phyloP scores from a whole-genome alignment of 75 land plant genomes.

The Sequoiadendron giganteum region DNA sequence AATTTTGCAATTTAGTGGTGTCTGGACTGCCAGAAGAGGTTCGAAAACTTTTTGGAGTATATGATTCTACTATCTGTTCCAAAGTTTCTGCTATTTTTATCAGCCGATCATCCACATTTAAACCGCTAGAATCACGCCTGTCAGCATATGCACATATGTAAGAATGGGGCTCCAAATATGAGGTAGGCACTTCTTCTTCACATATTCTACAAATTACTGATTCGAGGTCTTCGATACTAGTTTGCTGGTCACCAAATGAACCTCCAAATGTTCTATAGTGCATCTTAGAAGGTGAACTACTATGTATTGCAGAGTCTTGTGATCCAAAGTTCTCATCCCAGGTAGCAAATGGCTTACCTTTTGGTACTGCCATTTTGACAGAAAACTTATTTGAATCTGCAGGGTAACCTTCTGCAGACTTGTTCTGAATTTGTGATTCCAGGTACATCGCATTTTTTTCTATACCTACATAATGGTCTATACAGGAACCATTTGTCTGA shows the following conservation, averaged over 20 bases:
- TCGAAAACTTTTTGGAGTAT: slow-evolving; percentile 20
- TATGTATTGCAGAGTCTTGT: slow-evolving; percentile 19
- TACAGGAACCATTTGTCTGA: neutral
- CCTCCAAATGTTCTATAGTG: neutral
- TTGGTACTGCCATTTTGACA: neutral
- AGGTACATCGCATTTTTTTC: slow-evolving; percentile 2
- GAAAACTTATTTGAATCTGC: slow-evolving; percentile 8
- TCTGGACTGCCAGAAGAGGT: slow-evolving; percentile 36
- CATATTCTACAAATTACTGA: slow-evolving; percentile 66
- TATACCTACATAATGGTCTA: slow-evolving; percentile 1
- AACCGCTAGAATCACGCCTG: slow-evolving; percentile 41
- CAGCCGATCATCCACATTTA: slow-evolving; percentile 52
- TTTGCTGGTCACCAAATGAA: slow-evolving; percentile 21
- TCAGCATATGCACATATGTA: slow-evolving; percentile 73
- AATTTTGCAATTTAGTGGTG: slow-evolving; percentile 25
- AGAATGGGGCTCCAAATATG: slow-evolving; percentile 54
- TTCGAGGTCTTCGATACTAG: slow-evolving; percentile 24
- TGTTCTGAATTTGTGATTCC: slow-evolving; percentile 8
- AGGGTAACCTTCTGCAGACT: neutral
- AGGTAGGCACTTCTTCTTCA: slow-evolving; percentile 53
- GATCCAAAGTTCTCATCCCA: slow-evolving; percentile 5
- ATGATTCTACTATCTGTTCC: slow-evolving; percentile 48
- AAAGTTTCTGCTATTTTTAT: slow-evolving; percentile 46
- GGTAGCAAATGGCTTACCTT: neutral
- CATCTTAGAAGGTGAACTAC: slow-evolving; percentile 14